Evolutionary conservation across 1,284 basidiomycete genomes (phyloP), one percentile per base, ranked within the genome.

Genomic region (Rhodotorula sp.): DNA sequence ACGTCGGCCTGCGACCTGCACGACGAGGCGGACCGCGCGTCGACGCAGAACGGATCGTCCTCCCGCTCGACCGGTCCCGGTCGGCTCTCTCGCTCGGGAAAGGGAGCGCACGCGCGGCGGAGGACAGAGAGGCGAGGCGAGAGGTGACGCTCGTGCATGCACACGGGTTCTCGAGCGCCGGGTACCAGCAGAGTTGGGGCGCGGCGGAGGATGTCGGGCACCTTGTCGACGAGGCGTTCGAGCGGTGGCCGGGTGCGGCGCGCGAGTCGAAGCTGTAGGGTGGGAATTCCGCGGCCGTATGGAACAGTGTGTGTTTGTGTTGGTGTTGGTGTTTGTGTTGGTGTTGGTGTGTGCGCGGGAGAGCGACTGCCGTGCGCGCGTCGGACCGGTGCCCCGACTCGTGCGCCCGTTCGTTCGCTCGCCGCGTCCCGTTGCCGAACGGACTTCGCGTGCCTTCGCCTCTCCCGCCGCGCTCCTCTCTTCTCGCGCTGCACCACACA

Each of bases 1-100:
- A 86, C 71, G 87, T 87, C 62, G 91, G 90, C 0, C 80, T 91
- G 50, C 82, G 91, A 18, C 91, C 91, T 0, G 86, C 82, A 4
- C 82, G 90, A 65, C 85, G 83, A 54, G 87, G 87, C 31, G 90
- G 89, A 0, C 81, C 89, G 9, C 82, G 90, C 53, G 80, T 92
- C 20, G 89, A 91, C 71, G 78, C 85, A 10, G 86, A 88, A 73
- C 83, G 80, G 79, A 74, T 85, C 59, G 75, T 75, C 53, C 64
- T 85, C 51, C 50, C 55, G 28, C 37, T 63, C 31, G 24, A 5
- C 34, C 34, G 34, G 13, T 4, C 34, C 6, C 8, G 18, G 24
- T 30, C 59, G 37, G n/a, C 4, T n/a, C 46, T 59, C 9, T 52
- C 57, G 47, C 61, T 34, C 13, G 50, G 31, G 13, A 34, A 31